Evolutionary conservation across 1,284 basidiomycete species (phyloP).

Genomic region (Naganishia liquefaciens): DNA sequence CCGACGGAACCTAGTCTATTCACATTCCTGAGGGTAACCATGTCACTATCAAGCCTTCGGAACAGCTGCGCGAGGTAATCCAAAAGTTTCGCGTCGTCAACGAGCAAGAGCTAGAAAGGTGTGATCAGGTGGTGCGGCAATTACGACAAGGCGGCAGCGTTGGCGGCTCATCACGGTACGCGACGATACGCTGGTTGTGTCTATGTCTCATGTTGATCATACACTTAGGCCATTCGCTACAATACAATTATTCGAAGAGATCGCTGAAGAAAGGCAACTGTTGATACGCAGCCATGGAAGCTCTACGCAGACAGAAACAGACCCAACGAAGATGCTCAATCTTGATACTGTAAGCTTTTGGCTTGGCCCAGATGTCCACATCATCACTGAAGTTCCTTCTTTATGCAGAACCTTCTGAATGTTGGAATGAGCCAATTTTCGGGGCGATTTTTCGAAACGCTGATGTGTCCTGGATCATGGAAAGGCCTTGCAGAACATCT

Average conservation of each 20-base stretch:
- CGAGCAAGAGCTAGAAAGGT: slow-evolving; percentile 6
- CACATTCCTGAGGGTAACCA: too few relatives aligned
- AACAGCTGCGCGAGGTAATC: not conserved
- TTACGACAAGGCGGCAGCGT: not conserved
- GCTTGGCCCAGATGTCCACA: not conserved
- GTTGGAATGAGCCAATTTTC: slow-evolving; percentile 9
- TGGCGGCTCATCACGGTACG: not conserved
- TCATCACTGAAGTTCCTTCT: not conserved
- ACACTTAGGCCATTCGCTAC: not conserved
- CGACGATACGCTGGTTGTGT: not conserved
- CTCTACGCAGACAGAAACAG: too few relatives aligned
- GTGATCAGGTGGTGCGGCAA: not conserved
- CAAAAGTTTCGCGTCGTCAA: not conserved
- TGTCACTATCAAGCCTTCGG: too few relatives aligned
- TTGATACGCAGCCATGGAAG: not conserved
- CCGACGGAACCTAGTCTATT: too few relatives aligned
- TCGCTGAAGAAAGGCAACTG: not conserved
- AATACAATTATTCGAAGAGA: not conserved
- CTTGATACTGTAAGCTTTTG: not conserved
- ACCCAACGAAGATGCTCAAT: not conserved
- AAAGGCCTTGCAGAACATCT: not conserved
- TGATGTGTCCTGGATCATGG: slow-evolving; percentile 14
- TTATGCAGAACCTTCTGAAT: not conserved
- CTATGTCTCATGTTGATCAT: not conserved
- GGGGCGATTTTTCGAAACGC: not conserved